Conservation (phyloP, 176 grass and related monocot genomes). For the Eleusine indica region DNA sequence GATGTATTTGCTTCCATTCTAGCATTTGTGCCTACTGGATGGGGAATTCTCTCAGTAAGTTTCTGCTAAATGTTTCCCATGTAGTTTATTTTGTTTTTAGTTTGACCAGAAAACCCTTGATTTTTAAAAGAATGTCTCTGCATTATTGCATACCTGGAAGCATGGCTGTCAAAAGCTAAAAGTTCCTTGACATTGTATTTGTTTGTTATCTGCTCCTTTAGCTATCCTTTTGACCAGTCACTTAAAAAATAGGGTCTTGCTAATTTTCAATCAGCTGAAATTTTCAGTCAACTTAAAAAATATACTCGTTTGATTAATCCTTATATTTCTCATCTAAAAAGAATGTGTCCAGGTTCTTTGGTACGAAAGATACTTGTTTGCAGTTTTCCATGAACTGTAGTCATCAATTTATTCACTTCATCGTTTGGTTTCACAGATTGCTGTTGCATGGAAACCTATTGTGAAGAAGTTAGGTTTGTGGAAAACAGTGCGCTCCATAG, state of each 20-base stretch:
- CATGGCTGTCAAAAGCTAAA: not conserved
- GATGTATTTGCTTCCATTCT: conserved; percentile 72
- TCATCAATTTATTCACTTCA: not conserved
- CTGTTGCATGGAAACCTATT: conserved; percentile 73
- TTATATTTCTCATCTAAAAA: not conserved
- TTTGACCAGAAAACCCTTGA: not conserved
- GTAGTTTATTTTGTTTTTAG: not conserved
- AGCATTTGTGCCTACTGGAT: conserved; percentile 83
- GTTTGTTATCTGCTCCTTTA: not conserved
- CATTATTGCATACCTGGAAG: not conserved
- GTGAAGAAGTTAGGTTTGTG: conserved; percentile 63
- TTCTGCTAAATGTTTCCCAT: not conserved
- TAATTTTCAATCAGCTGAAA: too few species aligned
- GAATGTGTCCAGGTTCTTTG: not conserved
- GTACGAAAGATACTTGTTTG: not conserved
- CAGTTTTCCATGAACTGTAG: not conserved
- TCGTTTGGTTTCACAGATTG: conserved; percentile 56
- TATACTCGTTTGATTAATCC: not conserved
- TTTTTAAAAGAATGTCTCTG: not conserved
- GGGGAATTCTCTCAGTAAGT: conserved; percentile 87
- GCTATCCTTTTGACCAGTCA: not conserved
- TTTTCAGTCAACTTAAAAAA: not conserved
- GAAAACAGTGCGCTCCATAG: conserved; percentile 66
- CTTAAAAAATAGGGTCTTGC: not conserved
- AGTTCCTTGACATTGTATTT: not conserved